These are phyloP conservation scores for Petrea volubilis DNA, from an alignment of 257 asterid genomes.

Conservation along the genomic window DNA sequence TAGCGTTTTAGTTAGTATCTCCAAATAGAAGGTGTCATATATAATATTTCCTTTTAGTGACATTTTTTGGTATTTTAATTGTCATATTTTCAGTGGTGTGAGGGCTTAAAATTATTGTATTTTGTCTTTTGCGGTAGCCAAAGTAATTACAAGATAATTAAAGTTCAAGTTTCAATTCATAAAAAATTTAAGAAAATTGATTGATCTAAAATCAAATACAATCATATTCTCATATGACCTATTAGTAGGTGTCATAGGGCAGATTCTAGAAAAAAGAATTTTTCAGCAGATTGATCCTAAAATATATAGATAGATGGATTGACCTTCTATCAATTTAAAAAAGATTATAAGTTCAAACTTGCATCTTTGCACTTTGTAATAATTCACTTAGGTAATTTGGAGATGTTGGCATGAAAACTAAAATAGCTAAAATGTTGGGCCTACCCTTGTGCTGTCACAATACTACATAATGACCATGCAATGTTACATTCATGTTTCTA, in stretches of 20 bases:
- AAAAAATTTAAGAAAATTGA: neutral
- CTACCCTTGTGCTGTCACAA: neutral
- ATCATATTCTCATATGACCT: neutral
- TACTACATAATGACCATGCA: neutral
- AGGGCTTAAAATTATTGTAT: neutral
- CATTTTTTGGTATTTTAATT: no score
- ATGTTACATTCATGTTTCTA: neutral
- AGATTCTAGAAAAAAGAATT: no score
- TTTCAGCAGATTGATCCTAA: no score
- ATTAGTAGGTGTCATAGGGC: neutral
- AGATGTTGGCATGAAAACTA: neutral
- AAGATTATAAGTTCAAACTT: no score
- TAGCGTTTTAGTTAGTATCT: no score
- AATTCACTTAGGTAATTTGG: neutral
- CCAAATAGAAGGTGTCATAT: no score
- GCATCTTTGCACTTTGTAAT: neutral
- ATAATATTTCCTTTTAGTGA: no score
- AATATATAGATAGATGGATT: no score
- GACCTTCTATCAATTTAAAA: no score
- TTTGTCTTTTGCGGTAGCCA: neutral
- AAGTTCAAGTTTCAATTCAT: neutral
- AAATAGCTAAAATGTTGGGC: neutral
- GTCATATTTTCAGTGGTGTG: no score
- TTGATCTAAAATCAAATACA: neutral
- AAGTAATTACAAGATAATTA: neutral